Conservation (phyloP, 176 grass and related monocot genomes). For the Olyra latifolia region DNA sequence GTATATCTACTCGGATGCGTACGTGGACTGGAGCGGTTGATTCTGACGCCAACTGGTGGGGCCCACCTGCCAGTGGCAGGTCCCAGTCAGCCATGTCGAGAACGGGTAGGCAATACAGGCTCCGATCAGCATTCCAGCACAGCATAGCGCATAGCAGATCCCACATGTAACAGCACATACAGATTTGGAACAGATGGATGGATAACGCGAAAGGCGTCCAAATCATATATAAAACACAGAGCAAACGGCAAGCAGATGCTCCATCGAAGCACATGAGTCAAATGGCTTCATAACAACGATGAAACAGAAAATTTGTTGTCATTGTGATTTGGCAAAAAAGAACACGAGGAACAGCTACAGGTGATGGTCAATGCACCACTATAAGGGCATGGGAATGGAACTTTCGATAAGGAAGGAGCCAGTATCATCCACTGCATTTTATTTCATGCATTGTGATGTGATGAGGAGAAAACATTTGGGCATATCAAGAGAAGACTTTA, state of each 20-base stretch:
- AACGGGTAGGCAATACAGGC: background rate
- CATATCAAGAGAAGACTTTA: slow-evolving; percentile 30
- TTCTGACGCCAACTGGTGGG: background rate
- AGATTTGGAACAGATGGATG: background rate
- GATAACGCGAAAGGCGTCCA: background rate
- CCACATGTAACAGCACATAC: background rate
- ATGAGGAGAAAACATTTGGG: background rate
- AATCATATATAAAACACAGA: background rate
- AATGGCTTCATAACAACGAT: background rate
- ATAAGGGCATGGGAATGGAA: slow-evolving; percentile 32
- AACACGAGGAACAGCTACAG: background rate
- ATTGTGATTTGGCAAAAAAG: background rate
- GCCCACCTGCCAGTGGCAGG: background rate
- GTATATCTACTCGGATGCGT: slow-evolving; percentile 22
- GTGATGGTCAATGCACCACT: slow-evolving; percentile 31
- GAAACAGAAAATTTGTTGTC: background rate
- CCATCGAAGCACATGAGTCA: background rate
- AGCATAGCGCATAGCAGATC: background rate
- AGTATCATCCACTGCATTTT: slow-evolving; percentile 66
- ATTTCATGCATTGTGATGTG: slow-evolving; percentile 61
- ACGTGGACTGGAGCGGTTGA: background rate
- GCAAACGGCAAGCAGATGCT: background rate
- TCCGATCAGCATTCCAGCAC: background rate
- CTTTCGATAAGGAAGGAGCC: slow-evolving; percentile 11
- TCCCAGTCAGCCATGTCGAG: background rate